phyloP scores from a whole-genome alignment of 768 basidiomycete species.

The Serendipita sp. region DNA sequence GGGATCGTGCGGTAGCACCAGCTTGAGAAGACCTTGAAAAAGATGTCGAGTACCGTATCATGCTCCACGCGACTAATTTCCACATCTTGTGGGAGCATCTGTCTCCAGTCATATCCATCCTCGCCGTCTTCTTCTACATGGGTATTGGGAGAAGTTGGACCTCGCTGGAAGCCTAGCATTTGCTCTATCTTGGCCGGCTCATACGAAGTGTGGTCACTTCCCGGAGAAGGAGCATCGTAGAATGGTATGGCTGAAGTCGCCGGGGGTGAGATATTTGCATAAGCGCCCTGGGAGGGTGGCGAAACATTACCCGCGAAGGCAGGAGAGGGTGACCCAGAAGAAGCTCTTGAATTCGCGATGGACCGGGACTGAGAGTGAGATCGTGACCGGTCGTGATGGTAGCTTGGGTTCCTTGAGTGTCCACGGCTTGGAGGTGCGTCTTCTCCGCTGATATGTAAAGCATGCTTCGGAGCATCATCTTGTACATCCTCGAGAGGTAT shows the following conservation, averaged over 20 bases:
- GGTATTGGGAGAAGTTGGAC: background rate
- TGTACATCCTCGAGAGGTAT: background rate
- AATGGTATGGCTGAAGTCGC: background rate
- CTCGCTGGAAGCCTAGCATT: background rate
- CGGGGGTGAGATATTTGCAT: background rate
- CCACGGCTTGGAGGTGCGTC: background rate
- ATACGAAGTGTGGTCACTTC: background rate
- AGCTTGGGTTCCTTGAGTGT: background rate
- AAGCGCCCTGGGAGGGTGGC: background rate
- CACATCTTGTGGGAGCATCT: background rate
- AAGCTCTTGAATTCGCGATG: background rate
- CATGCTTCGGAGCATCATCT: background rate
- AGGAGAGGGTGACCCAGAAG: background rate
- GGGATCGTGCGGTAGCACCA: conserved; percentile 36
- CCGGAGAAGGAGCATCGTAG: background rate
- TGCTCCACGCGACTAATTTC: background rate
- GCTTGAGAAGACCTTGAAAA: conserved; percentile 33
- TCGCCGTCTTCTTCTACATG: background rate
- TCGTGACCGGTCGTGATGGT: background rate
- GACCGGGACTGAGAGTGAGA: background rate
- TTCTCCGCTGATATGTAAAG: conserved; percentile 2
- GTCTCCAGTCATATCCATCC: background rate
- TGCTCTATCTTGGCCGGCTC: background rate
- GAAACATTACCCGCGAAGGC: background rate
- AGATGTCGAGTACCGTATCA: conserved; percentile 22